Conservation (phyloP, 441 rosid species). For the Populus trichocarpa region DNA sequence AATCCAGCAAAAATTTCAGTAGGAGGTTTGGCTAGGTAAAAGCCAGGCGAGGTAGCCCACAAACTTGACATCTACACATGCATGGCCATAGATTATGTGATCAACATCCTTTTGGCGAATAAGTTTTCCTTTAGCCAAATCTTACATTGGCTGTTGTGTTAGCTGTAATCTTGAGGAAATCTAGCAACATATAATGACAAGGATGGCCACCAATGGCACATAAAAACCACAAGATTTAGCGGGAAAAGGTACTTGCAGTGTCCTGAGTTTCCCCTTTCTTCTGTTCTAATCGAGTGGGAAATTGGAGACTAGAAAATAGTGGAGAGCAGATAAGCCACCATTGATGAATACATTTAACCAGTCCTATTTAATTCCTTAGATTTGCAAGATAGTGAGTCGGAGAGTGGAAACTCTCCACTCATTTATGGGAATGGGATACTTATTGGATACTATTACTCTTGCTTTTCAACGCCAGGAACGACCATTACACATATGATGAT, state of each 20-base stretch:
- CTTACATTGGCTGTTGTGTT: background rate
- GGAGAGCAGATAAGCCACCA: background rate
- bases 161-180: background rate
- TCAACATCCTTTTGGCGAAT: background rate
- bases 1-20: background rate
- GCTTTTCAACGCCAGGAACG: background rate
- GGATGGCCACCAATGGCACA: background rate
- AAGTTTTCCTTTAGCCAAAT: background rate
- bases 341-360: background rate
- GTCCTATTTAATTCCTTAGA: background rate
- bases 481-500: too few relatives aligned
- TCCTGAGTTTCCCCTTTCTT: background rate
- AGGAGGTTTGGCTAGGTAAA: background rate
- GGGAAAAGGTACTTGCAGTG: background rate
- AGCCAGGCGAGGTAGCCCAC: background rate
- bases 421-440: background rate
- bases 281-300: background rate
- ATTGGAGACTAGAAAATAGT: background rate
- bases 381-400: background rate
- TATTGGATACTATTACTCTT: background rate
- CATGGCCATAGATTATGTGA: background rate
- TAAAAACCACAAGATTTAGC: background rate
- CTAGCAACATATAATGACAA: background rate
- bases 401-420: background rate
- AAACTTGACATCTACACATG: constrained; percentile 1